Base-by-base conservation (phyloP, 495 filamentous ascomycete genomes). In the Penicillium soppii region DNA sequence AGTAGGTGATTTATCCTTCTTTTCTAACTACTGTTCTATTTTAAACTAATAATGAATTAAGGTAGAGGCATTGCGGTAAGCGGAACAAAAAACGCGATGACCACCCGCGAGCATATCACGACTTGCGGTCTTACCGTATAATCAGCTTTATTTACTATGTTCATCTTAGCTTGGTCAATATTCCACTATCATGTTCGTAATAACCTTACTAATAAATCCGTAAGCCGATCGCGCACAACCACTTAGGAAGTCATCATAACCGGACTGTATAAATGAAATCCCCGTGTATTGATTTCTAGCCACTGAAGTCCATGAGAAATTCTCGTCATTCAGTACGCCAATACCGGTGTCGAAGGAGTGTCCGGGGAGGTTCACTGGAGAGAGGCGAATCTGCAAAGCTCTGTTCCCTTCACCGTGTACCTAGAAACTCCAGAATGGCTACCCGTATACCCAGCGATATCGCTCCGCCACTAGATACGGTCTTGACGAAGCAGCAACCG, bases 261-360 rank as follows among this genome's bases (percentile, higher is more conserved):
- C 86, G 64, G 75, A 32, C 70, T 86, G 7, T 88, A 87, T 53
- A n/a, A n/a, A n/a, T n/a, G n/a, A n/a, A n/a, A n/a, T n/a, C n/a
- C n/a, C n/a, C n/a, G n/a, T n/a, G n/a, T n/a, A n/a, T n/a, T n/a
- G n/a, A n/a, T n/a, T n/a, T n/a, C n/a, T n/a, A n/a, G n/a, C n/a
- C n/a, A n/a, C n/a, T n/a, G n/a, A n/a, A n/a, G n/a, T n/a, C n/a
- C n/a, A n/a, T n/a, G n/a, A n/a, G n/a, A n/a, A n/a, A n/a, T n/a
- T n/a, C n/a, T n/a, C n/a, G n/a, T n/a, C n/a, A n/a, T n/a, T n/a
- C n/a, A n/a, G n/a, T n/a, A n/a, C n/a, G n/a, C n/a, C n/a, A n/a
- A n/a, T n/a, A n/a, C n/a, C n/a, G n/a, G n/a, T n/a, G n/a, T n/a
- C n/a, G n/a, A n/a, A n/a, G n/a, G n/a, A n/a, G n/a, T n/a, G n/a